Evolutionary conservation across 2,329 filamentous ascomycete genomes (phyloP), one percentile per base, ranked within the genome.

Genomic region (Cercospora beticola): DNA sequence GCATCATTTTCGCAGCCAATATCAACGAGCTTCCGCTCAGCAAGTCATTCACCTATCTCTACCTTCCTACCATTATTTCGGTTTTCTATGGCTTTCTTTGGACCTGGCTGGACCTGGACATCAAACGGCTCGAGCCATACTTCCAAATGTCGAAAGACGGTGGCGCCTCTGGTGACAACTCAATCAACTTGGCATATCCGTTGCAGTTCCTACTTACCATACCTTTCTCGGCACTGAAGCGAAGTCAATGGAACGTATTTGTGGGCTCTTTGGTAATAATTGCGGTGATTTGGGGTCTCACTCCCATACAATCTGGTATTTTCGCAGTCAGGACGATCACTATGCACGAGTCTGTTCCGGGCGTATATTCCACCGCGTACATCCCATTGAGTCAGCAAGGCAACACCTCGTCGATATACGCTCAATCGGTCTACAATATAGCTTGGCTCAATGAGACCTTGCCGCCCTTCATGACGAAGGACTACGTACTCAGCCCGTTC

Each of bases 91-190:
- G 86, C 46, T 80, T 89, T 0, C 57, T 84, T 0, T 89, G 87
- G 86, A 82, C 80, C 2, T 88, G 87, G 86, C 81, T 89, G 0
- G 87, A 90, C 62, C 74, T 89, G 0, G 86, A 90, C 40, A 78
- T 82, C 0, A 87, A 88, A 67, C 73, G 88, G 0, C 78, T 89
- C 56, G 87, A 90, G 36, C 87, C 88, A 0, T 90, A 84, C 80
- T 83, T 87, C 10, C 86, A 89, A 23, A 65, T 90, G 0, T 88
- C 86, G 0, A 83, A 81, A 9, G 14, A 72, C 0, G 71, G 74
- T 0, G 87, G 87, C 0, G 84, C 84, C 0, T 71, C 71, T 0
- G 86, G 80, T 0, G 76, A 40, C 3, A 16, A 79, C 5, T 87
- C 86, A 0, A 16, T 90, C 0, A 77, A 87, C 0, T 60, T 90